phyloP scores from a whole-genome alignment of 164 flowering plant species.

The Malania oleifera region DNA sequence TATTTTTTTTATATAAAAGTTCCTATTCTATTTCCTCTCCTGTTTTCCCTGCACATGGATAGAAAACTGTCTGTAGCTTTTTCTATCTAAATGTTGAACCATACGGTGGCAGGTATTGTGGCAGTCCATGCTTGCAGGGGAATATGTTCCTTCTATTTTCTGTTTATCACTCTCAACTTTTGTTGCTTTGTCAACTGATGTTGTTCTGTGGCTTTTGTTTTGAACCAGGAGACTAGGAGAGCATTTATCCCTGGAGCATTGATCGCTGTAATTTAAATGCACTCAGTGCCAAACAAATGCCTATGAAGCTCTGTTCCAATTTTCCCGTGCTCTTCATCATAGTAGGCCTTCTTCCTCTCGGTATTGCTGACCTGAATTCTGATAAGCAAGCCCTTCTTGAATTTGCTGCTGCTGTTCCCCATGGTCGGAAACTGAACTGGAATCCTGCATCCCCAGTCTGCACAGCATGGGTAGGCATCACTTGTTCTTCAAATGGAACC shows the following conservation, averaged over 20 bases:
- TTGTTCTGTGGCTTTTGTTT: conserved; percentile 6
- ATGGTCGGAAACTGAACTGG: conserved; percentile 37
- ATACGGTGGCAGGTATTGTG: too few species aligned
- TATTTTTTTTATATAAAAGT: too few species aligned
- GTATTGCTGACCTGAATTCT: conserved; percentile 27
- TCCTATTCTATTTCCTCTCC: too few species aligned
- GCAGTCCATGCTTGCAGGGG: neutral
- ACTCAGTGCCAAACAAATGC: conserved; percentile 2
- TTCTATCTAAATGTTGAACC: too few species aligned
- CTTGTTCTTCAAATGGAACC: conserved; percentile 22
- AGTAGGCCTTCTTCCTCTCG: too few species aligned
- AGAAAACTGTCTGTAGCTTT: too few species aligned
- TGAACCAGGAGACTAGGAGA: conserved; percentile 17
- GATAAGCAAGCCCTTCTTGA: conserved; percentile 43
- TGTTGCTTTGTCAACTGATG: conserved; percentile 3
- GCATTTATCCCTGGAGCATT: conserved; percentile 2
- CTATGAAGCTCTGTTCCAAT: too few species aligned
- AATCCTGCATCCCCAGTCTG: conserved; percentile 23
- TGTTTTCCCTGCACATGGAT: too few species aligned
- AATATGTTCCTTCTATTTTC: too few species aligned
- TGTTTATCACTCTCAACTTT: too few species aligned
- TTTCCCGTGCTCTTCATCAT: too few species aligned
- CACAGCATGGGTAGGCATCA: conserved; percentile 38
- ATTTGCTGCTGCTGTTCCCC: conserved; percentile 33
- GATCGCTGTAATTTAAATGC: neutral